A percentile compares a stretch with the other conserved stretches of the same genome.
phyloP scores from a whole-genome alignment of 108 stramenopile genomes.

The Nannochloropsis oceanica region DNA sequence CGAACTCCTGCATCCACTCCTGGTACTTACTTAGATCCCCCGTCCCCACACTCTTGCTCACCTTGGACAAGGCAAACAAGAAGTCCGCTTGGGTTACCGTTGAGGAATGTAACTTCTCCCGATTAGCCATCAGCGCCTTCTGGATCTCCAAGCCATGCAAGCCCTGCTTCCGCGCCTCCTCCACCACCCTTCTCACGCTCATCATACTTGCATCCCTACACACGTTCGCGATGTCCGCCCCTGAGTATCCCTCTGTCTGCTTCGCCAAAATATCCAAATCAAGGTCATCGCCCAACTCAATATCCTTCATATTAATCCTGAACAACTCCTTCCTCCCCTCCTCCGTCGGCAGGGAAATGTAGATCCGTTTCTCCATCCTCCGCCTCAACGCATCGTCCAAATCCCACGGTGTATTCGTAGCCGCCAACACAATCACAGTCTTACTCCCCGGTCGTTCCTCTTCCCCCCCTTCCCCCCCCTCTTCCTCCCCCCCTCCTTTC shows the following conservation, averaged over 20 bases:
- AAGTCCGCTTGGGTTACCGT: slow-evolving; percentile 39
- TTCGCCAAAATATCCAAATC: slow-evolving; percentile 37
- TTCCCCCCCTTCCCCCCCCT: slow-evolving; percentile 9
- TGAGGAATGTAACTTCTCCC: slow-evolving; percentile 24
- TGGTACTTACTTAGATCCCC: slow-evolving; percentile 38
- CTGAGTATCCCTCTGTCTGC: slow-evolving; percentile 38
- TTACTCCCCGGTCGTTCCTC: slow-evolving; percentile 6
- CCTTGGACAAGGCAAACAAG: slow-evolving; percentile 25
- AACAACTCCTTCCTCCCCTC: slow-evolving; percentile 54
- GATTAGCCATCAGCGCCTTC: slow-evolving; percentile 26
- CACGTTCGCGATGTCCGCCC: slow-evolving; percentile 48
- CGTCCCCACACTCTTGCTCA: slow-evolving; percentile 41
- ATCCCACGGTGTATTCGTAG: slow-evolving; percentile 86
- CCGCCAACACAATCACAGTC: slow-evolving; percentile 69
- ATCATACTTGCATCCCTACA: slow-evolving; percentile 51
- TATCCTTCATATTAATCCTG: slow-evolving; percentile 32
- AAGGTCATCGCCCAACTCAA: slow-evolving; percentile 35
- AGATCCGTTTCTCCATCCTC: slow-evolving; percentile 77
- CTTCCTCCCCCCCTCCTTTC: slow-evolving; percentile 5
- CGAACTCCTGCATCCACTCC: slow-evolving; percentile 51
- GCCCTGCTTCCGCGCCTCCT: slow-evolving; percentile 31
- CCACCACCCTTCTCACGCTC: slow-evolving; percentile 45
- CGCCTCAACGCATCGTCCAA: slow-evolving; percentile 61
- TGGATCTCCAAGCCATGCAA: slow-evolving; percentile 35
- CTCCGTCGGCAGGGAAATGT: slow-evolving; percentile 67